Evolutionary conservation across 1,284 basidiomycete genomes (phyloP).

Genomic region (Cryptococcus neoformans): DNA sequence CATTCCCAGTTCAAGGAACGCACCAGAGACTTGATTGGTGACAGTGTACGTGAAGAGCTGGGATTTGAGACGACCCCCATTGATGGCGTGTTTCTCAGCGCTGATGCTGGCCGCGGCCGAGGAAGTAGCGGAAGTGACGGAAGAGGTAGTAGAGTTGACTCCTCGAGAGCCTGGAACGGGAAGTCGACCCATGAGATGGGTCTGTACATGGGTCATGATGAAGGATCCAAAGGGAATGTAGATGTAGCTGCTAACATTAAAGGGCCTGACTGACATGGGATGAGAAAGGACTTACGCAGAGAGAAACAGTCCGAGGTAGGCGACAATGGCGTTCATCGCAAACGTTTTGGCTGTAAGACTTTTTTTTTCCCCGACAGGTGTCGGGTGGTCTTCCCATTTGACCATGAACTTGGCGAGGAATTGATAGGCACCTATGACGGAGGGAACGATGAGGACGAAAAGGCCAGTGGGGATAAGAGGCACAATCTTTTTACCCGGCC

Average conservation of each 20-base stretch:
- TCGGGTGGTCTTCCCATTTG: slow-evolving; percentile 86
- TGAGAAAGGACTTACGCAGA: slow-evolving; percentile 55
- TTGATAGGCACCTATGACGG: slow-evolving; percentile 75
- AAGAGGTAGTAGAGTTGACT: neutral
- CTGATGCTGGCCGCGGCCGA: slow-evolving; percentile 5
- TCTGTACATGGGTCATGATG: slow-evolving; percentile 63
- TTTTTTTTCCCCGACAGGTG: slow-evolving; percentile 68
- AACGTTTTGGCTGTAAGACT: slow-evolving; percentile 92
- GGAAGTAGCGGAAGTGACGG: neutral
- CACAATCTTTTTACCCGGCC: slow-evolving; percentile 70
- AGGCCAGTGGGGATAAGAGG: slow-evolving; percentile 79
- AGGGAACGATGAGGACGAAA: slow-evolving; percentile 78
- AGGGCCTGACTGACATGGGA: neutral
- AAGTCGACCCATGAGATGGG: slow-evolving; percentile 33
- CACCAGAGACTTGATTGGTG: slow-evolving; percentile 83
- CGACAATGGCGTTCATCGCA: slow-evolving; percentile 79
- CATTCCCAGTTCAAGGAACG: slow-evolving; percentile 77
- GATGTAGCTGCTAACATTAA: slow-evolving; percentile 56
- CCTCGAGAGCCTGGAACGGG: neutral
- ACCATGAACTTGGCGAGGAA: slow-evolving; percentile 68
- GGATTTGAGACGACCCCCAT: slow-evolving; percentile 67
- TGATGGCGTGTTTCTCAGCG: slow-evolving; percentile 50
- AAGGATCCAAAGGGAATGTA: slow-evolving; percentile 88
- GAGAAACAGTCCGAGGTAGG: slow-evolving; percentile 79
- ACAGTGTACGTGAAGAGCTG: slow-evolving; percentile 94